phyloP scores from a whole-genome alignment of 805 yeast genomes.

The Cyberlindnera americana region DNA sequence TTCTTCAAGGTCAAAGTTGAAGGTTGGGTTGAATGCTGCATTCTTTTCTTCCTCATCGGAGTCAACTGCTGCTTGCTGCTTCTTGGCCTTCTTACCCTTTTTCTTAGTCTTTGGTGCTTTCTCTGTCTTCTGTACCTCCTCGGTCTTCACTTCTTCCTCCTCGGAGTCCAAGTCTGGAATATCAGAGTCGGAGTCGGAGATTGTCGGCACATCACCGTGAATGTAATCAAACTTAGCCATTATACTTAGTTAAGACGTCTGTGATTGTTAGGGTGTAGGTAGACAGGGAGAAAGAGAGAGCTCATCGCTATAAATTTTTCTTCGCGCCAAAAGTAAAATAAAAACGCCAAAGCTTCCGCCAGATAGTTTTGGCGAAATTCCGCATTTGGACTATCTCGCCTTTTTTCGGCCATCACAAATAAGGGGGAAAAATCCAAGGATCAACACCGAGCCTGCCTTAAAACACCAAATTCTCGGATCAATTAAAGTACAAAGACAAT shows the following conservation, averaged over 20 bases:
- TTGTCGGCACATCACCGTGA: constrained; percentile 68
- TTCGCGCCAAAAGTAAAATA: constrained; percentile 4
- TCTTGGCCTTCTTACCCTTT: constrained; percentile 3
- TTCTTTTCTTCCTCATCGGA: constrained; percentile 37
- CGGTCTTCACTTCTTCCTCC: constrained; percentile 34
- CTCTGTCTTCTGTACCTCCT: constrained; percentile 21
- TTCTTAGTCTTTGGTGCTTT: constrained; percentile 5
- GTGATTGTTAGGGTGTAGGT: too few relatives aligned
- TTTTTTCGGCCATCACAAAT: too few relatives aligned
- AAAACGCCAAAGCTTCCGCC: not conserved
- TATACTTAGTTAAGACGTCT: constrained; percentile 2
- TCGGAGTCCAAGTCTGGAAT: constrained; percentile 49
- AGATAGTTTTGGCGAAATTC: not conserved
- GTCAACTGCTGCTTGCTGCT: constrained; percentile 22
- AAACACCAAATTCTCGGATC: too few relatives aligned
- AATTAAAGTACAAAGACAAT: not conserved
- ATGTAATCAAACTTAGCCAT: constrained; percentile 26
- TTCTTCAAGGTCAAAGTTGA: constrained; percentile 65
- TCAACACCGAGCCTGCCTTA: too few relatives aligned
- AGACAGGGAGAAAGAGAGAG: too few relatives aligned
- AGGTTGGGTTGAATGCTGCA: constrained; percentile 69
- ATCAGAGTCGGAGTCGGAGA: constrained; percentile 74
- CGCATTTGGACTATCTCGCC: not conserved
- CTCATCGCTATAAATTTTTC: constrained; percentile 21
- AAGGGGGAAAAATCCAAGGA: too few relatives aligned